Evolutionary conservation across 352 stramenopile species (phyloP).

Genomic region (Phytophthora ramorum): DNA sequence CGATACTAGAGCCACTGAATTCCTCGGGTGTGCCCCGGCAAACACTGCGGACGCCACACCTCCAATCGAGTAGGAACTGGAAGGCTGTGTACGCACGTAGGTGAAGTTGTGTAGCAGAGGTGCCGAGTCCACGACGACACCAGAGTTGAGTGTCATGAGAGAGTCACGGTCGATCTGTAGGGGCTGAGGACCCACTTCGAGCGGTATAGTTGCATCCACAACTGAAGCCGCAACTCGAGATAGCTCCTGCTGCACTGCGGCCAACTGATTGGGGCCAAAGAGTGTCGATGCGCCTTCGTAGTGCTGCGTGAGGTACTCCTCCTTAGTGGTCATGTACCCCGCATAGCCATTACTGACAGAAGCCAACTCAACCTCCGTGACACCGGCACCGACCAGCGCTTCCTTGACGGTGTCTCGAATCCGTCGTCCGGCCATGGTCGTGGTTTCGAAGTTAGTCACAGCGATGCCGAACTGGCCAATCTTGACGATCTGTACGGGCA

Average conservation of each 20-base stretch:
- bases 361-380: slow-evolving; percentile 58
- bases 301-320: slow-evolving; percentile 70
- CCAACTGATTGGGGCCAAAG: slow-evolving; percentile 72
- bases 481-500: slow-evolving; percentile 64
- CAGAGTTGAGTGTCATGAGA: slow-evolving; percentile 42
- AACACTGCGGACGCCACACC: slow-evolving; percentile 48
- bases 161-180: slow-evolving; percentile 44
- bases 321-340: slow-evolving; percentile 67
- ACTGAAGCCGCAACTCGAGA: slow-evolving; percentile 44
- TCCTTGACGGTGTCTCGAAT: slow-evolving; percentile 44
- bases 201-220: slow-evolving; percentile 13
- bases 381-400: slow-evolving; percentile 28
- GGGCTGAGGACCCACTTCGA: slow-evolving; percentile 44
- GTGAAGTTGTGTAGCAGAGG: slow-evolving; percentile 31
- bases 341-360: slow-evolving; percentile 67
- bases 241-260: slow-evolving; percentile 62
- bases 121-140: slow-evolving; percentile 45
- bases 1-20: slow-evolving; percentile 38
- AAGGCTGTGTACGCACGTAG: slow-evolving; percentile 35
- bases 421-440: slow-evolving; percentile 64
- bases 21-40: slow-evolving; percentile 54
- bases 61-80: slow-evolving; percentile 37
- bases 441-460: slow-evolving; percentile 64
- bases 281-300: slow-evolving; percentile 80
- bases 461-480: slow-evolving; percentile 62